phyloP scores from a whole-genome alignment of 768 basidiomycete species.

The Pluteus cervinus region DNA sequence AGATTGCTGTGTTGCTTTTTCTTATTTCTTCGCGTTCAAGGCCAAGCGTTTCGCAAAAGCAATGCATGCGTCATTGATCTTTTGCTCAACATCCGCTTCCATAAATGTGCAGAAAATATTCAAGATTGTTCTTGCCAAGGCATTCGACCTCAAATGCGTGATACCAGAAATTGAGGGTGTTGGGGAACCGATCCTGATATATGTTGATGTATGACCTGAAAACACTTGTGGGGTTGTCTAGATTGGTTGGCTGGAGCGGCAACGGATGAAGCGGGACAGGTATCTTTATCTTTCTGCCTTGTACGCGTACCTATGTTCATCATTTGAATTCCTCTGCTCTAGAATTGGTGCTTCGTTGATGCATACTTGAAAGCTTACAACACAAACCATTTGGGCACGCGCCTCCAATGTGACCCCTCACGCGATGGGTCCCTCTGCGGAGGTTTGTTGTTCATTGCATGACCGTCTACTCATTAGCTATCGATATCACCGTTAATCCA shows the following conservation, averaged over 20 bases:
- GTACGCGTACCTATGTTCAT: too few species aligned
- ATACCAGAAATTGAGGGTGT: constrained; percentile 97
- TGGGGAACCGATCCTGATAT: constrained; percentile 92
- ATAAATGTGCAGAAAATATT: constrained; percentile 99
- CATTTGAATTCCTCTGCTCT: neutral
- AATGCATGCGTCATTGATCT: constrained; percentile 99
- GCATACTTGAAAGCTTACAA: too few species aligned
- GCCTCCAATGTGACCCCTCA: too few species aligned
- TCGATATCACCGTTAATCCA: too few species aligned
- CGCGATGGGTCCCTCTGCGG: too few species aligned
- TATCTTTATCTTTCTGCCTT: too few species aligned
- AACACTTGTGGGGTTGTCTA: constrained; percentile 10
- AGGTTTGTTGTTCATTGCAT: too few species aligned
- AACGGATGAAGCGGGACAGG: constrained; percentile 4
- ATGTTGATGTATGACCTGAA: constrained; percentile 68
- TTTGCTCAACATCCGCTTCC: constrained; percentile 97
- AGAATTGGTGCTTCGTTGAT: neutral
- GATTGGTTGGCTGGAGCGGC: constrained; percentile 7
- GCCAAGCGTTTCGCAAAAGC: constrained; percentile 98
- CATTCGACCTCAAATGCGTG: constrained; percentile 97
- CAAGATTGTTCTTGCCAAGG: constrained; percentile 95
- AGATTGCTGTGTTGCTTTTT: constrained; percentile 5
- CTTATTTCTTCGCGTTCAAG: constrained; percentile 29
- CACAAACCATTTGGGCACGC: too few species aligned
- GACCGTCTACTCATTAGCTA: too few species aligned